Base-by-base conservation (phyloP, 257 asterid genomes). In the Fraxinus americana region DNA sequence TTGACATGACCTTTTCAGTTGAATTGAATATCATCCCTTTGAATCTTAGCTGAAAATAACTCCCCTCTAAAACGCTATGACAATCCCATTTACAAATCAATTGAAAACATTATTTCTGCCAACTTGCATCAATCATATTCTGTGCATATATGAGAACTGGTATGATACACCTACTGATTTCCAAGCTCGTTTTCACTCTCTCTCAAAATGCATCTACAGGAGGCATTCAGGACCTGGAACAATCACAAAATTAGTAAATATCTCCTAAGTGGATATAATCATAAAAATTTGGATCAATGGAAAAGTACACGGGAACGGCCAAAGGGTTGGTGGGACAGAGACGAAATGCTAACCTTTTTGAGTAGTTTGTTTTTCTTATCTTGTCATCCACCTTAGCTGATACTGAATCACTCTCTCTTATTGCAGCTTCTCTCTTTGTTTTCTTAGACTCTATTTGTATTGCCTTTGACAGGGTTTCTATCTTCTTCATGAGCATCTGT, bases 361-460 rank as follows among this genome's bases (percentile, higher is more conserved):
- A 59, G 57, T 88, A 79, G 85, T 85, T 85, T 23, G 82, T 79
- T 76, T 63, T 83, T 79, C 83, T 82, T 36, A 71, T 81, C 81
- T 82, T 89, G 78, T 84, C 87, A 16, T 78, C 88, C 67, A 72
- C 70, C 82, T 78, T 91, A 38, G 67, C 48, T 41, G 82, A 54
- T 70, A 83, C 68, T 32, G 85, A 85, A 85, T 88, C 82, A 77
- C 79, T 89, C 39, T 88, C 97, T 81, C 88, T 83, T 69, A 52
- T 83, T 76, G 89, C 85, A 45, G 91, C 90, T 81, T 91, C 96
- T 86, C 93, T 88, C 85, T 86, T 92, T 78, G 78, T 80, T 84
- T 90, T 94, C 87, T 89, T 90, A 23, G 90, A 68, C 80, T 91
- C 97, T 41, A 80, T 86, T 77, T 89, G 96, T n/a, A 92, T 76